Evolutionary conservation across 371 early-diverging fungal species (phyloP).

Genomic region (Rhizopus stolonifer): DNA sequence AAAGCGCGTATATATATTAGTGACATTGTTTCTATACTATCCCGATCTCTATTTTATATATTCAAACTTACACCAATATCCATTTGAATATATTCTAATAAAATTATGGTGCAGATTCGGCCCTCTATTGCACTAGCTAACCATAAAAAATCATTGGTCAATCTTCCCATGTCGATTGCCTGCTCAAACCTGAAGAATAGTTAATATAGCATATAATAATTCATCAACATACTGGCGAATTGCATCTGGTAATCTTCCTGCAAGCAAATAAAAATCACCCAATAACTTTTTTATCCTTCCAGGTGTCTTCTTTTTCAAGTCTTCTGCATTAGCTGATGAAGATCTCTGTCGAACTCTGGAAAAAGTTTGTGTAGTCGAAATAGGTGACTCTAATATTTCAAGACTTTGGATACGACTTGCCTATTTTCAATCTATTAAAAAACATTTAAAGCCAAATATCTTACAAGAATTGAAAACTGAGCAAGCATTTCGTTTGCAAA

Average conservation of each 20-base stretch:
- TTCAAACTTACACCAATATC: conserved; percentile 46
- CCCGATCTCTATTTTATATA: too few species aligned
- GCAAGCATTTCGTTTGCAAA: conserved; percentile 70
- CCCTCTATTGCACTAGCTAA: conserved; percentile 80
- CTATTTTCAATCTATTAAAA: too few species aligned
- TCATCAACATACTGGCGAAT: conserved; percentile 49
- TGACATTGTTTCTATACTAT: too few species aligned
- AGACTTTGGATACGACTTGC: conserved; percentile 36
- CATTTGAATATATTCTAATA: conserved; percentile 59
- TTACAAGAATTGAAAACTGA: conserved; percentile 41
- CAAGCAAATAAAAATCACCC: conserved; percentile 77
- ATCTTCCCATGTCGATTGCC: conserved; percentile 70
- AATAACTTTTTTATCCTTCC: conserved; percentile 76
- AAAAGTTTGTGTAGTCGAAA: neutral
- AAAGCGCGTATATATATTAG: too few species aligned
- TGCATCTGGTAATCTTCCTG: conserved; percentile 77
- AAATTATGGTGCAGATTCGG: conserved; percentile 59
- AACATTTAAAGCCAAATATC: too few species aligned
- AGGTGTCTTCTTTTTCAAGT: conserved; percentile 59
- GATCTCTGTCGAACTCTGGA: neutral
- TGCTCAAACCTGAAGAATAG: conserved; percentile 51
- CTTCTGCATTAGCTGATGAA: conserved; percentile 4
- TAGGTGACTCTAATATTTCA: conserved; percentile 36
- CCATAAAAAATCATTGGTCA: conserved; percentile 74
- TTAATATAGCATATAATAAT: neutral